Evolutionary conservation across 2,329 filamentous ascomycete genomes (phyloP).

Genomic region (Colletotrichum sublineola): DNA sequence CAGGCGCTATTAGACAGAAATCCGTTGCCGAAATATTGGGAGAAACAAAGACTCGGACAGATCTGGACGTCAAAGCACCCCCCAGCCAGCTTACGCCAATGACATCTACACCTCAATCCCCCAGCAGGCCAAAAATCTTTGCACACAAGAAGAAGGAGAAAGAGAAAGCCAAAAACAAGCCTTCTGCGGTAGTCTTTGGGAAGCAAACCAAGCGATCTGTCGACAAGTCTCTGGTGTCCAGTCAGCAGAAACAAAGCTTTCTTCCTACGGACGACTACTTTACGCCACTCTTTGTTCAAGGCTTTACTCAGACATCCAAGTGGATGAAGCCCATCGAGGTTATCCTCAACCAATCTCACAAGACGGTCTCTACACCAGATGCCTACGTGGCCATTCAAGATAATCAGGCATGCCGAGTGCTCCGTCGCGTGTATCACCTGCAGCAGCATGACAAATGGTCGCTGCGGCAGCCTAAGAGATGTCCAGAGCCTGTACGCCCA

Average conservation of each 20-base stretch:
- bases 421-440: conserved; percentile 88
- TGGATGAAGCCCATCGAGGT: conserved; percentile 77
- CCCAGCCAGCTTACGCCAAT: conserved; percentile 56
- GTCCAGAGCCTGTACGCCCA: conserved; percentile 82
- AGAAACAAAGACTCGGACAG: conserved; percentile 59
- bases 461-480: conserved; percentile 87
- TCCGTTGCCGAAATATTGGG: conserved; percentile 80
- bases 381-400: conserved; percentile 87
- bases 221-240: conserved; percentile 61
- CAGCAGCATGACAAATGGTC: conserved; percentile 96
- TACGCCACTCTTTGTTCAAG: conserved; percentile 71
- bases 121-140: conserved; percentile 48
- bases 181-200: conserved; percentile 83
- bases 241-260: conserved; percentile 56
- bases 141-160: conserved; percentile 64
- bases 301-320: conserved; percentile 66
- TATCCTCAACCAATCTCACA: conserved; percentile 85
- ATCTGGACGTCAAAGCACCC: conserved; percentile 46
- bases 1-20: conserved; percentile 78
- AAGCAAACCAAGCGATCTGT: conserved; percentile 69
- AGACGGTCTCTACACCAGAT: conserved; percentile 89
- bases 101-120: conserved; percentile 61
- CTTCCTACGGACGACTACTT: conserved; percentile 73
- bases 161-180: conserved; percentile 72
- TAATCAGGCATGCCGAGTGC: conserved; percentile 86